Evolutionary conservation across 73 alveolate genomes (phyloP).

Genomic region (Paramecium bursaria): DNA sequence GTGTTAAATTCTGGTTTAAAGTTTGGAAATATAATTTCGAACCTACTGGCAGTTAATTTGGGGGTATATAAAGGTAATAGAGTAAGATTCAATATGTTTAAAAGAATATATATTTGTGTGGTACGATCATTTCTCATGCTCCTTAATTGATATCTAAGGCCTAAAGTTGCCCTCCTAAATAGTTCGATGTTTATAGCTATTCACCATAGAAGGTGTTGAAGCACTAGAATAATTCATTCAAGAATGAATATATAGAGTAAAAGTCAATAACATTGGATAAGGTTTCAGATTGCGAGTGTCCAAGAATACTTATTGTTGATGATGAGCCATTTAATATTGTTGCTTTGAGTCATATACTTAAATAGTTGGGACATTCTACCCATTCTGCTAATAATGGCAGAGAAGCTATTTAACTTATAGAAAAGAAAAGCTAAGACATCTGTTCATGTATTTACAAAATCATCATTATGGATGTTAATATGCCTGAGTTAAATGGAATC

Average conservation of each 20-base stretch:
- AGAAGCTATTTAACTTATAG: background rate
- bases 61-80: background rate
- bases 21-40: constrained; percentile 1
- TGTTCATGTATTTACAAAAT: no score
- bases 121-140: no score
- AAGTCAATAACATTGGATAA: no score
- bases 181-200: no score
- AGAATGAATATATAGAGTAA: no score
- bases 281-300: no score
- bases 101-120: background rate
- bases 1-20: constrained; percentile 14
- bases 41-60: background rate
- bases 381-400: background rate
- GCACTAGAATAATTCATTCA: no score
- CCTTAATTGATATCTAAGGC: no score
- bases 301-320: constrained; percentile 26
- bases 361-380: background rate
- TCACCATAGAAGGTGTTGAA: no score
- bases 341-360: background rate
- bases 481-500: background rate
- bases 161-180: no score
- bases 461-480: no score
- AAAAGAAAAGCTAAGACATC: background rate
- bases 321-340: constrained; percentile 41
- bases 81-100: background rate